Conservation (phyloP, 2,329 filamentous ascomycete species). For the Calonectria crousiana region DNA sequence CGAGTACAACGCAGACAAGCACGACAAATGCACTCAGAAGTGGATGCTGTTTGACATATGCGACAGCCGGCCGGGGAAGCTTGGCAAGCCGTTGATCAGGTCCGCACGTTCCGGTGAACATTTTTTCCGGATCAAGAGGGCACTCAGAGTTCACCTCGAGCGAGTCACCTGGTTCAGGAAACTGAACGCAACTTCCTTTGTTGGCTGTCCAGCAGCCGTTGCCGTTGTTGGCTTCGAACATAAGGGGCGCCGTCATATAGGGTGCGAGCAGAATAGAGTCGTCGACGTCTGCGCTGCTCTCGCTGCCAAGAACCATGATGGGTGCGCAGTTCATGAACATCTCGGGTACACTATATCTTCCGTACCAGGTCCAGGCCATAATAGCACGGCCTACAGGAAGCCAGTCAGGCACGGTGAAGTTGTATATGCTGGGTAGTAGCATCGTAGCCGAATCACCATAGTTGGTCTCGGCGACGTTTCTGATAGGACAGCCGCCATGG, state of each 20-base stretch:
- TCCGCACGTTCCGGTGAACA: background rate
- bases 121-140: background rate
- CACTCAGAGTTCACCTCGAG: background rate
- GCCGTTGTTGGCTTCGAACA: conserved; percentile 15
- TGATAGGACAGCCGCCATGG: background rate
- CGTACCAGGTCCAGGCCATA: conserved; percentile 88
- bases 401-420: background rate
- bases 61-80: background rate
- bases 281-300: background rate
- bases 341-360: conserved; percentile 86
- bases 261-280: background rate
- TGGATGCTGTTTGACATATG: background rate
- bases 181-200: conserved; percentile 1
- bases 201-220: conserved; percentile 20
- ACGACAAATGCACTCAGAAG: background rate
- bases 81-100: background rate
- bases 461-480: background rate
- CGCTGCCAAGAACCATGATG: conserved; percentile 68
- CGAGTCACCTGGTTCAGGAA: background rate
- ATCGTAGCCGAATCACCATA: conserved; percentile 1
- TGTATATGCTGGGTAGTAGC: background rate
- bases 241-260: background rate
- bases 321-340: conserved; percentile 94
- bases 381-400: conserved; percentile 51
- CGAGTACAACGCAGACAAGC: background rate